phyloP scores from a whole-genome alignment of 176 grass and related monocot genomes.

The Poa pratensis region DNA sequence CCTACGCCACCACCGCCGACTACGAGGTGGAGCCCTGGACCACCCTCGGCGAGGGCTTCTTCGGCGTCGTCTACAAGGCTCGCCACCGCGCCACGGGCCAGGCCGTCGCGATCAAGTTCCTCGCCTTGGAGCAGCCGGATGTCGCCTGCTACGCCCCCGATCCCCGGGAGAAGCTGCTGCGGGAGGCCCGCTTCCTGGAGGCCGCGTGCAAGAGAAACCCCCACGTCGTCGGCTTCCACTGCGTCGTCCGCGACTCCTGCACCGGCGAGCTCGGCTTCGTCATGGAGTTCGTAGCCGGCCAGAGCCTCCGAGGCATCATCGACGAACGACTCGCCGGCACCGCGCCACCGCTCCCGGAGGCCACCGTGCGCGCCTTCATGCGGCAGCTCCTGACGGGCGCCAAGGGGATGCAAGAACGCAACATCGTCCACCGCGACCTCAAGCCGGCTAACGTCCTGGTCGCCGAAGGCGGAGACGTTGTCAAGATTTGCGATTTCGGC shows the following conservation, averaged over 20 bases:
- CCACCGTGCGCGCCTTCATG: conserved; percentile 1
- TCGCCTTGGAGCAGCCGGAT: neutral
- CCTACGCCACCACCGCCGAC: neutral
- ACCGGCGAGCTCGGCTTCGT: neutral
- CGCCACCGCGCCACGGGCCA: neutral
- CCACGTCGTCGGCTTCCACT: neutral
- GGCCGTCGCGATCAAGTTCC: neutral
- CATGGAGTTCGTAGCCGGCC: neutral
- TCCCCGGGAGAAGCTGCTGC: neutral
- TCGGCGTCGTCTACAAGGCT: neutral
- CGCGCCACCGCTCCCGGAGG: neutral
- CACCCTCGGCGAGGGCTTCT: neutral
- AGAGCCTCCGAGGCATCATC: neutral
- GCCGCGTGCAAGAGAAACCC: neutral
- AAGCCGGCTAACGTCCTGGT: conserved; percentile 8
- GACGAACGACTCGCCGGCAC: neutral
- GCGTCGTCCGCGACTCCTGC: neutral
- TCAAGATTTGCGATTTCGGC: conserved; percentile 1
- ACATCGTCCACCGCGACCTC: conserved; percentile 7
- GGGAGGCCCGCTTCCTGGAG: neutral
- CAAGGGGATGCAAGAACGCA: neutral
- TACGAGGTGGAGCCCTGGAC: no score
- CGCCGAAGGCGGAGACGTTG: neutral
- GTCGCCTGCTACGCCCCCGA: neutral
- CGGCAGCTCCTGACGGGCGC: conserved; percentile 2